These are phyloP conservation scores for Epichloe baconii DNA, from an alignment of 2,329 filamentous ascomycete genomes.

Conservation along the genomic window DNA sequence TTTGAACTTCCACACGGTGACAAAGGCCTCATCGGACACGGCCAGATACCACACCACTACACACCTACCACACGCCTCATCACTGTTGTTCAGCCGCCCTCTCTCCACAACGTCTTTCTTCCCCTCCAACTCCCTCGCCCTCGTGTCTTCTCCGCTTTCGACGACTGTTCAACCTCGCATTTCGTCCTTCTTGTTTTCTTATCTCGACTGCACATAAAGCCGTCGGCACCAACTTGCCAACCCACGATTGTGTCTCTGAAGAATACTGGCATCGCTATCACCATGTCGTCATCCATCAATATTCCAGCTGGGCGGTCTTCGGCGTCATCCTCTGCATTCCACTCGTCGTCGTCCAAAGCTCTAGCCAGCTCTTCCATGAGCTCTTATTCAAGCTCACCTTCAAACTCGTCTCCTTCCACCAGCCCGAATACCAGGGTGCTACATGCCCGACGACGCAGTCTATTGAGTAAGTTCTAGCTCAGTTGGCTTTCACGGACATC, in stretches of 20 bases:
- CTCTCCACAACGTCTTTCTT: neutral
- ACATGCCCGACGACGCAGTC: conserved; percentile 46
- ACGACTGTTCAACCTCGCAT: neutral
- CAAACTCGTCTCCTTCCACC: conserved; percentile 45
- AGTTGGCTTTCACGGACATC: conserved; percentile 5
- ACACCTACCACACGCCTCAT: neutral
- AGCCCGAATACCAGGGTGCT: conserved; percentile 35
- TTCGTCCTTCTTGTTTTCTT: neutral
- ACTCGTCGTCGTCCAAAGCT: conserved; percentile 31
- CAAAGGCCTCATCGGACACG: neutral
- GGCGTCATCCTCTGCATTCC: conserved; percentile 20
- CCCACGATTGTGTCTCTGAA: neutral
- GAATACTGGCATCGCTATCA: conserved; percentile 9
- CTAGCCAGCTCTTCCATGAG: conserved; percentile 31
- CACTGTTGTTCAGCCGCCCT: neutral
- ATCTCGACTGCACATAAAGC: neutral
- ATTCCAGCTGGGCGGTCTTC: conserved; percentile 40
- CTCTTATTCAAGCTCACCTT: conserved; percentile 27
- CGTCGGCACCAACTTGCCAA: neutral
- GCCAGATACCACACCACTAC: neutral
- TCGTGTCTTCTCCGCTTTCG: neutral
- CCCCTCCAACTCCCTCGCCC: neutral
- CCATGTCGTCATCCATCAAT: conserved; percentile 56
- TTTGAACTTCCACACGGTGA: neutral
- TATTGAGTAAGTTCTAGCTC: conserved; percentile 36